phyloP scores from a whole-genome alignment of 495 filamentous ascomycete genomes.

The Trypethelium eluteriae region DNA sequence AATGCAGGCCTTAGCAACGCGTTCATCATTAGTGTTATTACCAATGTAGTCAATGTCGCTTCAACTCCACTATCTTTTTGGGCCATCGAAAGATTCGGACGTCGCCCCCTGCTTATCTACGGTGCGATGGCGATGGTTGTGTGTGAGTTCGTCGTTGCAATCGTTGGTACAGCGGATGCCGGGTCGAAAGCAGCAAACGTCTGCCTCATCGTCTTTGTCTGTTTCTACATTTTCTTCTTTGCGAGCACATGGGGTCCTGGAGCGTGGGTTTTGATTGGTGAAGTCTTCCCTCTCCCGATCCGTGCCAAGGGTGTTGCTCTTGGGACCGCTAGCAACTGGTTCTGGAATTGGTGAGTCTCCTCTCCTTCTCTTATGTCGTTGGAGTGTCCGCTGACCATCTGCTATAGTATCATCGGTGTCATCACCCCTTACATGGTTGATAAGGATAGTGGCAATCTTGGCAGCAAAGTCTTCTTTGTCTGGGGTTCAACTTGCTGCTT shows the following conservation, averaged over 20 bases:
- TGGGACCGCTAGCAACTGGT: slow-evolving; percentile 80
- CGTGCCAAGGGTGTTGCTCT: slow-evolving; percentile 72
- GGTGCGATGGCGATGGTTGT: slow-evolving; percentile 74
- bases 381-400: slow-evolving; percentile 9
- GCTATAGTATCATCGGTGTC: slow-evolving; percentile 49
- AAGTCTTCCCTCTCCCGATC: slow-evolving; percentile 80
- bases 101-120: slow-evolving; percentile 72
- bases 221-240: slow-evolving; percentile 51
- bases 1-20: slow-evolving; percentile 60
- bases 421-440: slow-evolving; percentile 78
- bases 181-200: slow-evolving; percentile 23
- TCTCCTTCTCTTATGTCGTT: background rate
- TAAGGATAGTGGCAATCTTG: slow-evolving; percentile 54
- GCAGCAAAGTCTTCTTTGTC: slow-evolving; percentile 62
- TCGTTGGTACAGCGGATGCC: slow-evolving; percentile 41
- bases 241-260: slow-evolving; percentile 42
- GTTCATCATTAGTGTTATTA: slow-evolving; percentile 74
- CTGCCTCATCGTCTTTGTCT: slow-evolving; percentile 37
- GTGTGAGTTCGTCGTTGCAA: slow-evolving; percentile 79
- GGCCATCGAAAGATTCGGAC: slow-evolving; percentile 72
- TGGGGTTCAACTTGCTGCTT: slow-evolving; percentile 35
- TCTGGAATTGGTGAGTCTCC: slow-evolving; percentile 52
- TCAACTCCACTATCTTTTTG: slow-evolving; percentile 78
- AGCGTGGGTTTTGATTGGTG: slow-evolving; percentile 79
- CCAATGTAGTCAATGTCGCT: slow-evolving; percentile 75